Conservation (phyloP, 106 monocot genomes). For the Allium fistulosum region DNA sequence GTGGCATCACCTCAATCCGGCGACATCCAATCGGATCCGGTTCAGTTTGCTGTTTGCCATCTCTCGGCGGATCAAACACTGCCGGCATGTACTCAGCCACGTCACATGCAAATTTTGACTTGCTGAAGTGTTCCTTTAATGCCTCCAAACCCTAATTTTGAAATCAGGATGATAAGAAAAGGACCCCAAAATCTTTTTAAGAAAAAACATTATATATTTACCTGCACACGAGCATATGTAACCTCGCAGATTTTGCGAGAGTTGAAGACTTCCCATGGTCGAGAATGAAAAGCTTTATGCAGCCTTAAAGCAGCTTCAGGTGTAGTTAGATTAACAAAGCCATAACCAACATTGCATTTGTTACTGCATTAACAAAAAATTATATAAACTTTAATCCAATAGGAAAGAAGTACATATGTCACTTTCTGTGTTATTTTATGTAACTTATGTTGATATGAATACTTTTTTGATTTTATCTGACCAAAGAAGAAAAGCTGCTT, state of each 20-base stretch:
- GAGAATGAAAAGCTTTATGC: slow-evolving; percentile 79
- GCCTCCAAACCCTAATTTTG: slow-evolving; percentile 87
- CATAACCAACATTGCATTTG: slow-evolving; percentile 99
- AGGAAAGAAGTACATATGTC: too few relatives aligned
- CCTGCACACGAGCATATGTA: slow-evolving; percentile 95
- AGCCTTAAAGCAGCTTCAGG: slow-evolving; percentile 85
- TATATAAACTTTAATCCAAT: background rate
- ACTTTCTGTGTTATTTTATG: slow-evolving; percentile 6
- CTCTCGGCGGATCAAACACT: slow-evolving; percentile 75
- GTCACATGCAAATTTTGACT: slow-evolving; percentile 94
- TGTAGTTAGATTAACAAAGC: slow-evolving; percentile 91
- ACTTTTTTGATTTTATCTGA: background rate
- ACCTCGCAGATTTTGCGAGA: slow-evolving; percentile 98
- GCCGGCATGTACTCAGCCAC: slow-evolving; percentile 99
- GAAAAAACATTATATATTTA: background rate
- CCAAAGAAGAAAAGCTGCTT: slow-evolving; percentile 2
- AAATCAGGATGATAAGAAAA: background rate
- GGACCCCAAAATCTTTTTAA: background rate
- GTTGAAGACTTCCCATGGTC: slow-evolving; percentile 98
- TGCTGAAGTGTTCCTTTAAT: slow-evolving; percentile 88
- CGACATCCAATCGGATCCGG: slow-evolving; percentile 63
- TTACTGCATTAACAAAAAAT: slow-evolving; percentile 38
- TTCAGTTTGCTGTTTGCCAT: slow-evolving; percentile 61
- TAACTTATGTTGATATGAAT: background rate
- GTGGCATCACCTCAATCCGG: slow-evolving; percentile 1